Conservation (phyloP, 192 early-diverging fungal genomes). For the Umbelopsis vinacea region DNA sequence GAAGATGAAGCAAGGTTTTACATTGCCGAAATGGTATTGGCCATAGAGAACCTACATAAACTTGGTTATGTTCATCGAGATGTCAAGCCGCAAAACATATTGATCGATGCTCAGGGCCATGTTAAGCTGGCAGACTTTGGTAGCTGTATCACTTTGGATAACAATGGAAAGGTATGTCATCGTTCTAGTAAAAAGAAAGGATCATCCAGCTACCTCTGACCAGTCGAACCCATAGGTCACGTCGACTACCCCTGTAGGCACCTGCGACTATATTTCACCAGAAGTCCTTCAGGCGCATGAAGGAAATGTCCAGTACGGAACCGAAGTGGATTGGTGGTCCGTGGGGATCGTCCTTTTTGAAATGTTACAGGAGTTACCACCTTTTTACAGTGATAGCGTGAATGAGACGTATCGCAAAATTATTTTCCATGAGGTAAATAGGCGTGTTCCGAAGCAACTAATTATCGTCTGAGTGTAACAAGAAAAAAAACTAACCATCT, state of each 20-base stretch:
- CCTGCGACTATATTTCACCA: conserved; percentile 94
- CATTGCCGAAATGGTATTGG: conserved; percentile 83
- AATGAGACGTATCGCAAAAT: conserved; percentile 86
- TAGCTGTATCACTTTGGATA: conserved; percentile 72
- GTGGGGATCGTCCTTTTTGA: conserved; percentile 88
- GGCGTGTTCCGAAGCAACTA: background rate
- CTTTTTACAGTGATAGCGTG: conserved; percentile 87
- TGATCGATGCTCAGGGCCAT: conserved; percentile 63
- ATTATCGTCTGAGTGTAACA: background rate
- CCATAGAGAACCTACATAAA: conserved; percentile 80
- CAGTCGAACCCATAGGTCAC: conserved; percentile 41
- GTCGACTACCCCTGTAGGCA: conserved; percentile 75
- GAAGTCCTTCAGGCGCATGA: conserved; percentile 88
- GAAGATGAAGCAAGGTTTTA: conserved; percentile 86
- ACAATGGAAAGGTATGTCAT: conserved; percentile 37
- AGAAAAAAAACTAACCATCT: background rate
- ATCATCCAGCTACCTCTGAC: too few relatives aligned
- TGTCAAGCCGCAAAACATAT: conserved; percentile 68
- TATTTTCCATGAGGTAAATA: conserved; percentile 76
- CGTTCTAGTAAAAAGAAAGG: too few relatives aligned
- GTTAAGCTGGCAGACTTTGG: conserved; percentile 75
- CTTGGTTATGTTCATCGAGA: conserved; percentile 91
- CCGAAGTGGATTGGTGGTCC: conserved; percentile 89
- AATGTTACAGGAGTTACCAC: conserved; percentile 81
- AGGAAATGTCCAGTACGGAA: conserved; percentile 70